Evolutionary conservation across 352 stramenopile species (phyloP), one percentile per base, ranked within the genome.

Genomic region (Aphanomyces euteiches): DNA sequence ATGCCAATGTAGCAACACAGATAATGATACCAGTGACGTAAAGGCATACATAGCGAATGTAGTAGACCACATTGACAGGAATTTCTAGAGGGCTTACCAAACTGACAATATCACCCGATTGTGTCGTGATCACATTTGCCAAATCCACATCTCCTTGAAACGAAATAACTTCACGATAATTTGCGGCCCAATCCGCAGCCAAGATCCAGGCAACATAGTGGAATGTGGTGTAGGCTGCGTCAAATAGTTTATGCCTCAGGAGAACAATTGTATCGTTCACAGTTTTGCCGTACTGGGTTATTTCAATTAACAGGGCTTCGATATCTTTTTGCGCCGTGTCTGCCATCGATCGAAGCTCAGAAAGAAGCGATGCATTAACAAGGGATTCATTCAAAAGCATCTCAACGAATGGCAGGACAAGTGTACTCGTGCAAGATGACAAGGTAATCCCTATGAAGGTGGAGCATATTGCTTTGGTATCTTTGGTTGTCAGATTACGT

Each of bases 121-220:
- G n/a, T n/a, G n/a, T n/a, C n/a, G n/a, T n/a, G n/a, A n/a, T n/a
- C n/a, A n/a, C n/a, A n/a, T n/a, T n/a, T n/a, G n/a, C n/a, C n/a
- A n/a, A n/a, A n/a, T n/a, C n/a, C n/a, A n/a, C 41, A 39, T 69
- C 63, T n/a, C 63, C 63, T 69, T 69, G 7, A 15, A 69, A 60
- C n/a, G 63, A 58, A 40, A 69, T 59, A 3, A 47, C 63, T 40
- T 69, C 63, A 21, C 63, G 63, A 8, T 48, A 15, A 15, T 8
- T 15, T 48, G 43, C 15, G 8, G 15, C 43, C 43, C 43, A 48
- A 48, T 48, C 43, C 8, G 8, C 8, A 15, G 43, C 15, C 15
- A 48, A 15, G 8, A 15, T 8, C 43, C 43, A 48, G 8, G 43
- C 43, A 48, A 48, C 8, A 15, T 15, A 48, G 43, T 48, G 8